phyloP scores from a whole-genome alignment of 2,329 filamentous ascomycete species.

The Huntiella abstrusa region DNA sequence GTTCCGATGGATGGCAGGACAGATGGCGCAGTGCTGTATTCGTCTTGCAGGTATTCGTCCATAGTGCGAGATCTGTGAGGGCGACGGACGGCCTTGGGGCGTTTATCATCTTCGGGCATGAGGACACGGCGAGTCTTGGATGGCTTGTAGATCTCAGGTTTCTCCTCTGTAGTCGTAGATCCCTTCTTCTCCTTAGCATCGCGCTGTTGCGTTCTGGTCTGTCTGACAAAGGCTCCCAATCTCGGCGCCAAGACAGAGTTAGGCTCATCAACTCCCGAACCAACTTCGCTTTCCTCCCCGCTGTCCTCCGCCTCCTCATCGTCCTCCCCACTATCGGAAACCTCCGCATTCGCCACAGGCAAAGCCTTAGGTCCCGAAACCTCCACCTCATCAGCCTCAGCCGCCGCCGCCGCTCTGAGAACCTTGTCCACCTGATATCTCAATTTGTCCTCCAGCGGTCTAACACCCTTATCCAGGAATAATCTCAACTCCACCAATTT shows the following conservation, averaged over 20 bases:
- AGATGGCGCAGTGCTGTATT: slow-evolving; percentile 63
- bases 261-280: slow-evolving; percentile 10
- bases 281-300: slow-evolving; percentile 18
- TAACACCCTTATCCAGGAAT: slow-evolving; percentile 81
- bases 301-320: slow-evolving; percentile 19
- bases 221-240: slow-evolving; percentile 8
- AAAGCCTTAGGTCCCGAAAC: slow-evolving; percentile 8
- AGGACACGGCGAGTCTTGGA: slow-evolving; percentile 73
- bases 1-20: slow-evolving; percentile 84
- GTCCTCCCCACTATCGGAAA: slow-evolving; percentile 16
- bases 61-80: slow-evolving; percentile 63
- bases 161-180: slow-evolving; percentile 17
- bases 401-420: slow-evolving; percentile 66
- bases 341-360: slow-evolving; percentile 12
- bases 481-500: slow-evolving; percentile 85
- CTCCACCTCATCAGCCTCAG: slow-evolving; percentile 25
- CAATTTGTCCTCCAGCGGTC: slow-evolving; percentile 72
- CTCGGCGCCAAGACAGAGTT: slow-evolving; percentile 10
- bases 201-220: slow-evolving; percentile 9
- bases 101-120: slow-evolving; percentile 52
- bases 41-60: slow-evolving; percentile 77
- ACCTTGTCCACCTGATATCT: slow-evolving; percentile 96
- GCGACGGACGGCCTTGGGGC: slow-evolving; percentile 33
- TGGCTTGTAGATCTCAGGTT: slow-evolving; percentile 60
- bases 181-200: slow-evolving; percentile 11